These are phyloP conservation scores for Rhizophlyctis rosea DNA, from an alignment of 192 early-diverging fungal species.

Conservation along the genomic window DNA sequence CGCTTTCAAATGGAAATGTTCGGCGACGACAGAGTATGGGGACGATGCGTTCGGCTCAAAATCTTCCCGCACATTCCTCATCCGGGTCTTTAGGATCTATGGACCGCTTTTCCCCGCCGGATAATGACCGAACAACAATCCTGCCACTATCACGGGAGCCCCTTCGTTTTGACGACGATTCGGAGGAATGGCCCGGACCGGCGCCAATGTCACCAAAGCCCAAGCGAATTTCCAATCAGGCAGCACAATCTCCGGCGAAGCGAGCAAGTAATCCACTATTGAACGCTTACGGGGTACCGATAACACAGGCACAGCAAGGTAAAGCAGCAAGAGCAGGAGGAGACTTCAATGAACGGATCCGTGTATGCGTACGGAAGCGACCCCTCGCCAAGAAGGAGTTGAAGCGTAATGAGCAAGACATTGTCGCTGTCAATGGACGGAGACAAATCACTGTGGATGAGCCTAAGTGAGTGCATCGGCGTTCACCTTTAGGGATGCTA, in stretches of 20 bases:
- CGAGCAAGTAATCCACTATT: slow-evolving; percentile 42
- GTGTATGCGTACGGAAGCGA: slow-evolving; percentile 95
- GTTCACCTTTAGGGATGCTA: slow-evolving; percentile 13
- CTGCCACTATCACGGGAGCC: slow-evolving; percentile 4
- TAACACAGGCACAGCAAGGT: slow-evolving; percentile 18
- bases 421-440: slow-evolving; percentile 62
- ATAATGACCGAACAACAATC: too few relatives aligned
- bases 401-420: slow-evolving; percentile 78
- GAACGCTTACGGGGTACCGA: slow-evolving; percentile 76
- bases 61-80: too few relatives aligned
- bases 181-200: background rate
- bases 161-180: background rate
- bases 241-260: slow-evolving; percentile 13
- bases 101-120: too few relatives aligned
- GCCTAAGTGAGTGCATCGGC: slow-evolving; percentile 68
- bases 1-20: too few relatives aligned
- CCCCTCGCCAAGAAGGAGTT: slow-evolving; percentile 88
- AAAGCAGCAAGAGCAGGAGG: too few relatives aligned
- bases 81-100: too few relatives aligned
- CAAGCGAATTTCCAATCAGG: background rate
- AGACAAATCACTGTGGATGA: slow-evolving; percentile 85
- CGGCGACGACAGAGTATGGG: too few relatives aligned
- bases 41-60: too few relatives aligned
- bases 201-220: background rate
- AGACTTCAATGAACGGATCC: slow-evolving; percentile 77